Conservation (phyloP, 1,284 basidiomycete species). For the Ustilago cynodontis region DNA sequence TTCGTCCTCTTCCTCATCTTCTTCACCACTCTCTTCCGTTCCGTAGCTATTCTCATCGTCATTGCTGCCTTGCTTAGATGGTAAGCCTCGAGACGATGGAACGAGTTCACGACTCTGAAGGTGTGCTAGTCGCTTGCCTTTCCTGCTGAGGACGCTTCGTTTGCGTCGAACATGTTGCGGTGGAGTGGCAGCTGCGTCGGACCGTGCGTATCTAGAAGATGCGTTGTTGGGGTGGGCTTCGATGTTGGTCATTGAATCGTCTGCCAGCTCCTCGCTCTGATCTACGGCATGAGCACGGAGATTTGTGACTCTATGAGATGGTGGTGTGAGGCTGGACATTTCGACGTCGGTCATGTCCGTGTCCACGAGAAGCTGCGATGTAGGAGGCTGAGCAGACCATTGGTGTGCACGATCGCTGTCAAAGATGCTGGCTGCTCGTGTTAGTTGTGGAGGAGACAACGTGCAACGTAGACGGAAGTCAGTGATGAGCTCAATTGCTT, state of each 20-base stretch:
- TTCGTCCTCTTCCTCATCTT: conserved; percentile 22
- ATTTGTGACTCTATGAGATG: conserved; percentile 26
- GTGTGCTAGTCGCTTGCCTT: conserved; percentile 48
- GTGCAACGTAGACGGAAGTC: background rate
- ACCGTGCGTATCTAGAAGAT: background rate
- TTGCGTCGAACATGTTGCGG: conserved; percentile 32
- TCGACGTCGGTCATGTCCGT: conserved; percentile 49
- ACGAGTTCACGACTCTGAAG: conserved; percentile 43
- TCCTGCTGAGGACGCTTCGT: conserved; percentile 47
- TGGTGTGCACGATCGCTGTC: conserved; percentile 10
- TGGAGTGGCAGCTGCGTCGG: conserved; percentile 6
- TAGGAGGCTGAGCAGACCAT: conserved; percentile 19
- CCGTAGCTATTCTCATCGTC: conserved; percentile 25
- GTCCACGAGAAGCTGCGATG: conserved; percentile 16
- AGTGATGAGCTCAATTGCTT: background rate
- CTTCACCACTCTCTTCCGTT: conserved; percentile 26
- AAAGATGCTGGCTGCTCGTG: conserved; percentile 29
- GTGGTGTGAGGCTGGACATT: conserved; percentile 54
- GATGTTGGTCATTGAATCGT: conserved; percentile 34
- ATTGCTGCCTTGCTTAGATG: background rate
- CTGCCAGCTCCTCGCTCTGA: conserved; percentile 25
- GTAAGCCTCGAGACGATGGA: conserved; percentile 13
- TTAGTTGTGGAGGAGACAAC: background rate
- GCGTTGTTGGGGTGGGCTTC: conserved; percentile 11
- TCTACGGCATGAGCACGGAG: conserved; percentile 6